phyloP scores from a whole-genome alignment of 257 asterid genomes.

The Fraxinus quadrangulata region DNA sequence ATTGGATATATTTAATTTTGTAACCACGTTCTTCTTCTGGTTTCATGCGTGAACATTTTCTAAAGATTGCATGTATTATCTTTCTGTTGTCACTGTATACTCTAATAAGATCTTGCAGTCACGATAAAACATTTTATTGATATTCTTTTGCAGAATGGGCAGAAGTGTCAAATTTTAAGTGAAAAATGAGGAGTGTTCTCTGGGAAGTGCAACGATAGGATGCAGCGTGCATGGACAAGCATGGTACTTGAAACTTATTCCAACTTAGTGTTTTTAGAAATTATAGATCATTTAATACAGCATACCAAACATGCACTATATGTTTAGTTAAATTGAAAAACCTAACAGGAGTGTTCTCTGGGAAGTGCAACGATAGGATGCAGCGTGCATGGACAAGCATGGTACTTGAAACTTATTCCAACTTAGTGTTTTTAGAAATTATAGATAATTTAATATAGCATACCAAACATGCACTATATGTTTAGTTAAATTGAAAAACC shows the following conservation, averaged over 20 bases:
- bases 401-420: background rate
- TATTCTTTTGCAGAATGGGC: background rate
- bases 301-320: too few species aligned
- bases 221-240: background rate
- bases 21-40: background rate
- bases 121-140: background rate
- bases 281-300: too few species aligned
- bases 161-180: background rate
- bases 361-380: background rate
- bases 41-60: background rate
- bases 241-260: background rate
- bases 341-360: too few species aligned
- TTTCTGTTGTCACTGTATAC: background rate
- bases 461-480: too few species aligned
- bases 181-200: background rate
- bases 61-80: background rate
- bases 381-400: background rate
- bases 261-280: background rate
- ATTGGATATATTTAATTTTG: background rate
- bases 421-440: background rate
- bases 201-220: background rate
- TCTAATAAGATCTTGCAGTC: background rate
- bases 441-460: too few species aligned
- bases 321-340: too few species aligned
- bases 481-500: background rate